phyloP scores from a whole-genome alignment of 257 asterid genomes.

The Gentiana dahurica region DNA sequence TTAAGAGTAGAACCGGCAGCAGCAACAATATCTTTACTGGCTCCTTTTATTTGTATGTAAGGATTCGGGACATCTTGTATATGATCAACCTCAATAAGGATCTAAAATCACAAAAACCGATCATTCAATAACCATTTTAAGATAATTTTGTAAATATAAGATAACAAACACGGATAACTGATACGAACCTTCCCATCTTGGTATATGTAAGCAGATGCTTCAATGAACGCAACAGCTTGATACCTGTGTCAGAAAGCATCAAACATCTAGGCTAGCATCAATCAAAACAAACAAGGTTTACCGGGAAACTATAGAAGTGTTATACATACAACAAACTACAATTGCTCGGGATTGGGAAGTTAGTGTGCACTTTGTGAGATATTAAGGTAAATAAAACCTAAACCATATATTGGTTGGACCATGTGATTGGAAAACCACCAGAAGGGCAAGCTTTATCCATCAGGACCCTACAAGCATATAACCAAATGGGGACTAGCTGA shows the following conservation, averaged over 20 bases:
- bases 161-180: too few species aligned
- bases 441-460: too few species aligned
- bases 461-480: too few species aligned
- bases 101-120: constrained; percentile 27
- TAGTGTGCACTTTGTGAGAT: too few species aligned
- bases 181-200: constrained; percentile 88
- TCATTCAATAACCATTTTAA: neutral
- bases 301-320: too few species aligned
- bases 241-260: constrained; percentile 46
- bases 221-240: constrained; percentile 90
- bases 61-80: constrained; percentile 83
- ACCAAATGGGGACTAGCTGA: too few species aligned
- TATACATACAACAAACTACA: too few species aligned
- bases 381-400: too few species aligned
- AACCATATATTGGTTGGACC: too few species aligned
- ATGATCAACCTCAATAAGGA: constrained; percentile 96
- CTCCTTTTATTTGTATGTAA: constrained; percentile 90
- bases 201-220: constrained; percentile 92
- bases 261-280: constrained; percentile 9
- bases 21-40: constrained; percentile 69
- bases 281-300: constrained; percentile 3
- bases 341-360: too few species aligned
- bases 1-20: constrained; percentile 81
- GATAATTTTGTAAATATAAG: neutral
- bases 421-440: too few species aligned